A percentile compares a stretch with the other conserved stretches of the same genome.
phyloP scores from a whole-genome alignment of 176 grass and related monocot species.

The Bolboschoenus planiculmis region DNA sequence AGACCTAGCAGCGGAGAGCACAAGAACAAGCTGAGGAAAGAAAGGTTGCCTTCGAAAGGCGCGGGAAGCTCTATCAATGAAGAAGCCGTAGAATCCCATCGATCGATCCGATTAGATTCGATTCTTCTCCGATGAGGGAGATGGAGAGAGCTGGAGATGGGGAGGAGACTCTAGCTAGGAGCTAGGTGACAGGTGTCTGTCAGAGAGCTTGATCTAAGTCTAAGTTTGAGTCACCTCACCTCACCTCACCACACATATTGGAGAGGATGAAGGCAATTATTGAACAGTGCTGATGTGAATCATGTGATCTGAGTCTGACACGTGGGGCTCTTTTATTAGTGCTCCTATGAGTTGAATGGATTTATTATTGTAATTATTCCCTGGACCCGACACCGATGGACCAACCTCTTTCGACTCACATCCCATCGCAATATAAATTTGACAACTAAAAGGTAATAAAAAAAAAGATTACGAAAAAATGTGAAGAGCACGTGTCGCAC shows the following conservation, averaged over 20 bases:
- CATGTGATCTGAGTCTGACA: not conserved
- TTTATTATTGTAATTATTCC: not conserved
- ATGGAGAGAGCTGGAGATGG: not conserved
- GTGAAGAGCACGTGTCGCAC: too few species aligned
- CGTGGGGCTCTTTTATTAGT: not conserved
- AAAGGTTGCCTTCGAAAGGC: slow-evolving; percentile 7
- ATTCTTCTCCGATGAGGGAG: not conserved
- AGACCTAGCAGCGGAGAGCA: slow-evolving; percentile 30
- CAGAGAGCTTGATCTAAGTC: not conserved
- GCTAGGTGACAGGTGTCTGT: not conserved
- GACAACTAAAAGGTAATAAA: too few species aligned
- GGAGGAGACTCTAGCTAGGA: not conserved
- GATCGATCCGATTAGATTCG: not conserved
- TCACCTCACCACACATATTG: too few species aligned
- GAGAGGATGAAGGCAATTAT: not conserved
- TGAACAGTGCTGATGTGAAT: not conserved
- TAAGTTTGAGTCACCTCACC: not conserved
- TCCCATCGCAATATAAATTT: too few species aligned
- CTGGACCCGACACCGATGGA: not conserved
- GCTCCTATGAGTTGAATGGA: not conserved
- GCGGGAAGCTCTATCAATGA: slow-evolving; percentile 19
- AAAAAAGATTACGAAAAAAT: too few species aligned
- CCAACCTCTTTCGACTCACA: too few species aligned
- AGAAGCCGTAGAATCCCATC: slow-evolving; percentile 35
- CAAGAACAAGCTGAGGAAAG: slow-evolving; percentile 25